Evolutionary conservation across 2,329 filamentous ascomycete species (phyloP), one percentile per base, ranked within the genome.

Genomic region (Beauveria sp.): DNA sequence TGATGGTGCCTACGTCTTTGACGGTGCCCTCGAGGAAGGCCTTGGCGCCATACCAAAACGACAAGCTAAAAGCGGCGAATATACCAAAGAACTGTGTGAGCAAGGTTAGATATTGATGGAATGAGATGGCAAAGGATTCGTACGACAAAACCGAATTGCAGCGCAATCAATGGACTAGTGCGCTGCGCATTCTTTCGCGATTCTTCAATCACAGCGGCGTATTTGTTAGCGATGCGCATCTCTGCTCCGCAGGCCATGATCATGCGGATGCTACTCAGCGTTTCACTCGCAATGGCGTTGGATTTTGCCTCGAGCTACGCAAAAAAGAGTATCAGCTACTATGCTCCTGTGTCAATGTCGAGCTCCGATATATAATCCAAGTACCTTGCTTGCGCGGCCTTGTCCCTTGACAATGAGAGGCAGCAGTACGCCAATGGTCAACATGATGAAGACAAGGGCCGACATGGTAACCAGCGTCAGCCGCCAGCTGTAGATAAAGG

Each of bases 201-300:
- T 60, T 83, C 79, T n/a, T 80, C 74, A 22, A 85, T 79, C 76
- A 81, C 86, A 5, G 75, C 72, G 16, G 77, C 71, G 67, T 86
- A 88, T 40, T 80, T 82, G 53, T 76, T 72, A 0, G 77, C 74
- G 61, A 87, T 78, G 6, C 82, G 79, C 16, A 72, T 68, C 68
- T 88, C 82, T 14, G 86, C 86, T 42, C 84, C 84, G 66, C 84
- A 88, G 0, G 85, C 85, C 43, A 82, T 78, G 40, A 88, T 77
- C 77, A 87, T 88, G 7, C 84, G 77, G 42, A 88, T 82, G 55
- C 80, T 81, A 1, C 78, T 75, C 65, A 88, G 79, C 2, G 83
- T 77, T 70, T 88, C 86, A 61, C 83, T 85, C 1, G 86, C 85
- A 3, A 88, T 76, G 3, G 83, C 79, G 1, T 80, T 79, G 1